Base-by-base conservation (phyloP, 2,329 filamentous ascomycete genomes). In the Colletotrichum sp. region DNA sequence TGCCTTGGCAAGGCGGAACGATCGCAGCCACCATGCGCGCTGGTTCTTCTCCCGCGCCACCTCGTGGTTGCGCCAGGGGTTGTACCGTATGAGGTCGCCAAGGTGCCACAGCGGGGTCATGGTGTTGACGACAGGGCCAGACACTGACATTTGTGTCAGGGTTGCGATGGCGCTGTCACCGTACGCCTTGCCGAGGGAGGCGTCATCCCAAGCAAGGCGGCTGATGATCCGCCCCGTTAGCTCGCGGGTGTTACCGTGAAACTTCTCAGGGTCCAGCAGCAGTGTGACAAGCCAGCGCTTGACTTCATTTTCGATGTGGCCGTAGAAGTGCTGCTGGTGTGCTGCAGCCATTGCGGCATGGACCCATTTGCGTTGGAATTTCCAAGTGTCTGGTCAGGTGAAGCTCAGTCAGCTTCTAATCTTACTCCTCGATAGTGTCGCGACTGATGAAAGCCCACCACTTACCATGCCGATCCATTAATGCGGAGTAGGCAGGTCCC, bases 101-200 rank as follows among this genome's bases (percentile, higher is more conserved):
- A 89, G 79, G 49, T 85, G 77, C 88, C 88, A 90, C 5, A 90
- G 80, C 1, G 87, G 87, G n/a, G 87, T 86, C 79, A 88, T 79
- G 5, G 87, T 88, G 81, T 90, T 90, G 79, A 89, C 86, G 69
- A 90, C 83, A 16, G 88, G 87, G 1, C 88, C 88, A 6, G 87
- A 88, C n/a, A 89, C 86, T 21, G 87, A 89, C 88, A 89, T 89
- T 78, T 85, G 87, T 68, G 87, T 87, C 63, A 89, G 82, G 3
- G 87, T 90, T 71, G 80, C 80, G 81, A 88, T 86, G 69, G 88
- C 88, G 75, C 84, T 86, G 60, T 88, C 85, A 57, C 87, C 88
- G 77, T 88, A 89, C 44, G 81, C 80, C 69, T 84, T 84, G 24
- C 88, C 88, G 75, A 87, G 85, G 1, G 86, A 82, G 6, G 88